These are phyloP conservation scores for Ganoderma sinense DNA, from an alignment of 1,284 basidiomycete species.

Conservation along the genomic window DNA sequence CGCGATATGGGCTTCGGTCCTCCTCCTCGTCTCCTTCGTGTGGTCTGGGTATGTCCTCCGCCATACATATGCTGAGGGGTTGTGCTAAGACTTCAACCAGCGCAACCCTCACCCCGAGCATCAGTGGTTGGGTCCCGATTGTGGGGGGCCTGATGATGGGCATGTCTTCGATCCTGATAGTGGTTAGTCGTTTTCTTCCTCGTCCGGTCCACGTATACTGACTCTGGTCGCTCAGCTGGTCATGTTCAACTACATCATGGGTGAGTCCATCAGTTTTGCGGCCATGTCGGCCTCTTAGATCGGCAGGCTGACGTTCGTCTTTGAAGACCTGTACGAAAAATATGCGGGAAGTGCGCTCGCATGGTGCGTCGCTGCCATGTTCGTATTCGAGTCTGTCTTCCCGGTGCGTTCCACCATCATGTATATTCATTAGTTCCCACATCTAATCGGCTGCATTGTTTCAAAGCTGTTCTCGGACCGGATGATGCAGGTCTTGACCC, in stretches of 20 bases:
- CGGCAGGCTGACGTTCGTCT: not conserved
- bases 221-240: not conserved
- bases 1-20: not conserved
- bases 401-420: not conserved
- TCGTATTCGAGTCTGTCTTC: not conserved
- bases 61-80: not conserved
- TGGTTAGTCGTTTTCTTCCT: not conserved
- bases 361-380: not conserved
- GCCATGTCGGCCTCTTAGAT: not conserved
- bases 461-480: not conserved
- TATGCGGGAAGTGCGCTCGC: not conserved
- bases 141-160: not conserved
- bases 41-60: not conserved
- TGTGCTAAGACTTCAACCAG: not conserved
- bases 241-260: conserved; percentile 1
- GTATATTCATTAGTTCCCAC: not conserved
- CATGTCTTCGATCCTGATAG: not conserved
- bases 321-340: not conserved
- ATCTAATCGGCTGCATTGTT: not conserved
- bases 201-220: not conserved
- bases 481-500: not conserved
- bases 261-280: not conserved
- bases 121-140: not conserved
- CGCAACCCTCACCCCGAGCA: not conserved
- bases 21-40: not conserved